Conservation (phyloP, 1,284 basidiomycete genomes). For the Apiotrichum brassicae region DNA sequence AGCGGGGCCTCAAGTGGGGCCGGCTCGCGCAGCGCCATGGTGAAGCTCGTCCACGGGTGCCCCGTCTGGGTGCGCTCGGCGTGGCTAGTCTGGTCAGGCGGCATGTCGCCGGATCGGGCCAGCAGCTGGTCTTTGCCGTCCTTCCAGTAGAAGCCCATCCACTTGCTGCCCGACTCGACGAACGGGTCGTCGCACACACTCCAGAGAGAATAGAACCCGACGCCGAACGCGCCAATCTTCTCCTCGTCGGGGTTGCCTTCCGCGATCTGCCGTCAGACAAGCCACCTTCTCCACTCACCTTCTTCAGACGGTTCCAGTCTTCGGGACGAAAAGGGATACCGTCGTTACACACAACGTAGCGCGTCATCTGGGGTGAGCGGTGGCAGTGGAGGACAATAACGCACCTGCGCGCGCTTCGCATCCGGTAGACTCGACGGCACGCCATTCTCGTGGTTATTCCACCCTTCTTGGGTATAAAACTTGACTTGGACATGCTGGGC, state of each 20-base stretch:
- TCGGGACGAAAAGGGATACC: slow-evolving; percentile 67
- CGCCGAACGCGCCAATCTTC: slow-evolving; percentile 51
- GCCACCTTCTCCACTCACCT: slow-evolving; percentile 36
- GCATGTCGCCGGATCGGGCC: slow-evolving; percentile 66
- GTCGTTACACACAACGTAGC: slow-evolving; percentile 71
- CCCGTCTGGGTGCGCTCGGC: slow-evolving; percentile 35
- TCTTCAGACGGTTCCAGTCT: slow-evolving; percentile 82
- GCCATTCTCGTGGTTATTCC: slow-evolving; percentile 48
- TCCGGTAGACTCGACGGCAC: slow-evolving; percentile 48
- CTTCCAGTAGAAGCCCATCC: slow-evolving; percentile 98
- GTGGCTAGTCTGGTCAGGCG: slow-evolving; percentile 43
- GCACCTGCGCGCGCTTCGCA: slow-evolving; percentile 56
- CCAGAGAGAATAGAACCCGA: slow-evolving; percentile 53
- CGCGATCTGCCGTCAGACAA: slow-evolving; percentile 33
- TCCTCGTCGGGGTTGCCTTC: slow-evolving; percentile 53
- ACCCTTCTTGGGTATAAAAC: slow-evolving; percentile 63
- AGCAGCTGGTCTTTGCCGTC: slow-evolving; percentile 78
- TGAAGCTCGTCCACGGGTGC: slow-evolving; percentile 76
- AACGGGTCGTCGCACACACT: slow-evolving; percentile 67
- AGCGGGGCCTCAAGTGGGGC: slow-evolving; percentile 71
- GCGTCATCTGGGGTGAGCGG: slow-evolving; percentile 33
- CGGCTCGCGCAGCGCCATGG: slow-evolving; percentile 81
- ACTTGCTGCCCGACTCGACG: slow-evolving; percentile 79
- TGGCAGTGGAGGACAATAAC: slow-evolving; percentile 8
- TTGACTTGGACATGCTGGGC: slow-evolving; percentile 73